phyloP scores from a whole-genome alignment of 352 stramenopile genomes.

The Phytophthora colocasiae region DNA sequence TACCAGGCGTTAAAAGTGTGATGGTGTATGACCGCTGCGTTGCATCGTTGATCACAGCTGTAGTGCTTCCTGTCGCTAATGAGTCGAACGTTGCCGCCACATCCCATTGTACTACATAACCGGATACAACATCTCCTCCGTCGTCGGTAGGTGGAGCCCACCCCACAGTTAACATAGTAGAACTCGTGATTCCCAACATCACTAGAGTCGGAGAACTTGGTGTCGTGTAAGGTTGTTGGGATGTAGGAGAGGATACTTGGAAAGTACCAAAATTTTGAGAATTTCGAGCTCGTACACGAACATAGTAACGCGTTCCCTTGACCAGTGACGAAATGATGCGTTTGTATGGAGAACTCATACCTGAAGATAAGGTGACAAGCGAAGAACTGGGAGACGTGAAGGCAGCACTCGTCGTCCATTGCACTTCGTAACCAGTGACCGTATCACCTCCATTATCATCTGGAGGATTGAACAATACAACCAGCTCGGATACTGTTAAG shows the following conservation, averaged over 20 bases:
- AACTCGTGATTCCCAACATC: constrained; percentile 68
- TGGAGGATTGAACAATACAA: constrained; percentile 91
- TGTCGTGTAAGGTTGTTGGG: constrained; percentile 92
- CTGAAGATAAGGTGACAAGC: constrained; percentile 59
- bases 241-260: constrained; percentile 89
- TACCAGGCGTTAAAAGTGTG: constrained; percentile 80
- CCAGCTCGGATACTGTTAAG: constrained; percentile 83
- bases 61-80: constrained; percentile 63
- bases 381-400: constrained; percentile 70
- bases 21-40: constrained; percentile 81
- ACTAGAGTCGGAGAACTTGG: constrained; percentile 90
- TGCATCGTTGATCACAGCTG: constrained; percentile 62
- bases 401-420: constrained; percentile 85
- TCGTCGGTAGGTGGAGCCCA: constrained; percentile 88
- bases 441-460: constrained; percentile 85
- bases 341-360: constrained; percentile 61
- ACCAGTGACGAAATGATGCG: constrained; percentile 62
- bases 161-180: constrained; percentile 93
- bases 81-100: constrained; percentile 89
- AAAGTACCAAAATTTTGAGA: constrained; percentile 78
- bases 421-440: constrained; percentile 92
- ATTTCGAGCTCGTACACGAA: constrained; percentile 75
- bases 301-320: constrained; percentile 77
- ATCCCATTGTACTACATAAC: constrained; percentile 95
- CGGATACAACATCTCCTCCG: constrained; percentile 89